Evolutionary conservation across 1,284 basidiomycete genomes (phyloP).

Genomic region (Sphaerobolus stellatus): DNA sequence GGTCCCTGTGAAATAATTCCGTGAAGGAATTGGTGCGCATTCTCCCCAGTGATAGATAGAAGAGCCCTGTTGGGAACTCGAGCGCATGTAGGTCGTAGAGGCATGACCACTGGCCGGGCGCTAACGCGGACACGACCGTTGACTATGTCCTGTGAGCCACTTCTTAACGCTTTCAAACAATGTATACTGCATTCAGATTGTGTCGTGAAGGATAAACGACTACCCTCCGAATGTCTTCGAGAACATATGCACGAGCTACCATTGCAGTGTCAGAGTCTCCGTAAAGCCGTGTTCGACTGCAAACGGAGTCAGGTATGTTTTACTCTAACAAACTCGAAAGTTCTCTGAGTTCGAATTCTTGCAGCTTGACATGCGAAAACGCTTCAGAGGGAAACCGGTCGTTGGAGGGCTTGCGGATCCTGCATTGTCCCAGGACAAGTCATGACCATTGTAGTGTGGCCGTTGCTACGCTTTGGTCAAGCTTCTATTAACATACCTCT

Average conservation of each 20-base stretch:
- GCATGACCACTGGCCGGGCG: conserved; percentile 31
- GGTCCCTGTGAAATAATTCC: conserved; percentile 76
- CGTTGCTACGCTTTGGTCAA: background rate
- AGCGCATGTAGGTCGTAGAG: conserved; percentile 56
- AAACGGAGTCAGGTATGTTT: conserved; percentile 80
- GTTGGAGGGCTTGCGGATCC: conserved; percentile 1
- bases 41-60: conserved; percentile 77
- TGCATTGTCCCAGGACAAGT: background rate
- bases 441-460: background rate
- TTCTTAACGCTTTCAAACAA: conserved; percentile 72
- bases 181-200: conserved; percentile 82
- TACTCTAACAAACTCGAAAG: background rate
- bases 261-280: conserved; percentile 68
- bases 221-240: conserved; percentile 78
- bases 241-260: conserved; percentile 72
- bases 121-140: conserved; percentile 20
- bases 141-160: conserved; percentile 73
- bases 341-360: background rate
- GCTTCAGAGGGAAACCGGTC: conserved; percentile 65
- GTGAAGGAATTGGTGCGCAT: conserved; percentile 85
- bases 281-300: conserved; percentile 82
- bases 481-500: background rate
- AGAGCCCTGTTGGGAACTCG: conserved; percentile 64
- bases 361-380: conserved; percentile 80
- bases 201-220: conserved; percentile 67